Percentiles rank a stretch among this genome's conserved stretches.
Evolutionary conservation across 2,329 filamentous ascomycete genomes (phyloP).

Genomic region (Trichoderma sp.): DNA sequence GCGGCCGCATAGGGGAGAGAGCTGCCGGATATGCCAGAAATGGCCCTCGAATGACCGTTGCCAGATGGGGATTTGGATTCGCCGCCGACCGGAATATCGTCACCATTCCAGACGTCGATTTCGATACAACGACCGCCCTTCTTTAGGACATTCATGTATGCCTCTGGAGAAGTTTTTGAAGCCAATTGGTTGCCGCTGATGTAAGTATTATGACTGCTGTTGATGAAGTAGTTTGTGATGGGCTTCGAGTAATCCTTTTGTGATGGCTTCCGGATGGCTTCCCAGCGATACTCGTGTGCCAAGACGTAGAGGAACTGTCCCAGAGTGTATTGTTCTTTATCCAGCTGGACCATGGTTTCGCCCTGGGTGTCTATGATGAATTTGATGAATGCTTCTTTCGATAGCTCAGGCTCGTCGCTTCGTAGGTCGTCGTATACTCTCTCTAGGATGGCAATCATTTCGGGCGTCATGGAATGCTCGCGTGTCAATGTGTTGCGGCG

Average conservation of each 20-base stretch:
- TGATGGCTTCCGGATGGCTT: conserved; percentile 44
- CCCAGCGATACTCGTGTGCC: conserved; percentile 43
- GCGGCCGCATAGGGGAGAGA: conserved; percentile 47
- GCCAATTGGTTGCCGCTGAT: conserved; percentile 81
- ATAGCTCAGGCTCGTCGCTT: conserved; percentile 31
- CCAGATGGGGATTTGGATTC: conserved; percentile 39
- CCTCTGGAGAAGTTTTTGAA: conserved; percentile 71
- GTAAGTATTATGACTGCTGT: conserved; percentile 93
- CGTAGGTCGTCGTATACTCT: conserved; percentile 48
- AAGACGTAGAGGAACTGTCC: conserved; percentile 52
- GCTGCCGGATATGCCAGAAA: conserved; percentile 48
- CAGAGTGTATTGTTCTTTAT: conserved; percentile 44
- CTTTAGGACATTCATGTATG: conserved; percentile 73
- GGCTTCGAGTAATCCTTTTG: conserved; percentile 62
- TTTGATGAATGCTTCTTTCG: conserved; percentile 40
- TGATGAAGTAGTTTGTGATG: conserved; percentile 89
- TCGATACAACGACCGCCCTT: conserved; percentile 86
- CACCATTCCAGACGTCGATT: conserved; percentile 91
- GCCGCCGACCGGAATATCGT: conserved; percentile 37
- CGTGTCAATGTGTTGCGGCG: conserved; percentile 16
- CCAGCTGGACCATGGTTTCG: conserved; percentile 37
- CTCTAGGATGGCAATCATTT: conserved; percentile 49
- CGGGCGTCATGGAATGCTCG: conserved; percentile 41
- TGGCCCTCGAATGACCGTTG: conserved; percentile 45
- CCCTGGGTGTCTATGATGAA: conserved; percentile 54